Conservation (phyloP, 2,329 filamentous ascomycete genomes). For the Colletotrichum shisoi region DNA sequence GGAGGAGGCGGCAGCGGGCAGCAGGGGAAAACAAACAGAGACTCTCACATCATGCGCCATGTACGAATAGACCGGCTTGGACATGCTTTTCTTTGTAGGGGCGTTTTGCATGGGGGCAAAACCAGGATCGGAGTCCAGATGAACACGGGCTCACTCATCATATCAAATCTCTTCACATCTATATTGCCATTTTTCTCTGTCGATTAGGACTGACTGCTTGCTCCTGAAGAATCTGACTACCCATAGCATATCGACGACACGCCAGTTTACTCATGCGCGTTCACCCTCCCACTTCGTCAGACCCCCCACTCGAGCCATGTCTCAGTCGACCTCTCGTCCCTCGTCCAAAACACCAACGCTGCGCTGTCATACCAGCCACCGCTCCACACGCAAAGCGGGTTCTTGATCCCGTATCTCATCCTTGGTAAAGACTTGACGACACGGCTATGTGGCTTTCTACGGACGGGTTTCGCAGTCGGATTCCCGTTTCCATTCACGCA, state of each 20-base stretch:
- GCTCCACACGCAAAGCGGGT: not conserved
- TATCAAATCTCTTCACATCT: not conserved
- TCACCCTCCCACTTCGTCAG: not conserved
- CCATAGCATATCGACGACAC: not conserved
- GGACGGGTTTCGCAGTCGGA: not conserved
- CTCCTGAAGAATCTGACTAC: too few relatives aligned
- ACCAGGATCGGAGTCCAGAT: conserved; percentile 24
- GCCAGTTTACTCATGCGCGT: not conserved
- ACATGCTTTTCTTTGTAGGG: conserved; percentile 32
- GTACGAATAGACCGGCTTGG: conserved; percentile 37
- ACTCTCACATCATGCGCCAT: conserved; percentile 35
- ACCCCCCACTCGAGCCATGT: not conserved
- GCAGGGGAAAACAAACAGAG: not conserved
- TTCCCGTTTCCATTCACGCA: not conserved
- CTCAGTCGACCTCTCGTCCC: not conserved
- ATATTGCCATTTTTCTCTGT: fast-evolving
- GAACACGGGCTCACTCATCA: conserved; percentile 27
- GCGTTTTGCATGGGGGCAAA: conserved; percentile 38
- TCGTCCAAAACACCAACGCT: not conserved
- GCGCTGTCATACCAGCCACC: not conserved
- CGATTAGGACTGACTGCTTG: not conserved
- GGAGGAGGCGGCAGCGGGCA: not conserved
- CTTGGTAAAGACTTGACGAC: not conserved
- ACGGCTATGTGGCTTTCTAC: not conserved
- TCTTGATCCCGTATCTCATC: not conserved